These are phyloP conservation scores for Penicillium coprophilum DNA, from an alignment of 495 filamentous ascomycete genomes.

Conservation along the genomic window DNA sequence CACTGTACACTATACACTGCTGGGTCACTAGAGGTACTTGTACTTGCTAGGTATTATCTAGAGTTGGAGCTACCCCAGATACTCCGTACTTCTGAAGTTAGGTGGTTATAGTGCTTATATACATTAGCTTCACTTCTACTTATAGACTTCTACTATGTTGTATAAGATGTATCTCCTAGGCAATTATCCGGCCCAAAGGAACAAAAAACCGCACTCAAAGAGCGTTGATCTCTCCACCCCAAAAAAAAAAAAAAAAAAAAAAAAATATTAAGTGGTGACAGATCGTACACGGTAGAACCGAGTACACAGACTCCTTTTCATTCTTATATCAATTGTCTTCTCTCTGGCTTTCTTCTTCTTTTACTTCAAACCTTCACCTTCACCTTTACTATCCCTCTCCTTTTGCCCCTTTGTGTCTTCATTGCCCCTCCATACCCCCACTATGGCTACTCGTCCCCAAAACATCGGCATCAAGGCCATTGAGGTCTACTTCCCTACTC, in stretches of 20 bases:
- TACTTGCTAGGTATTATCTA: too few species aligned
- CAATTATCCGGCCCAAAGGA: slow-evolving; percentile 11
- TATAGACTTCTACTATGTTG: too few species aligned
- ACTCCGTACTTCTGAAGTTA: too few species aligned
- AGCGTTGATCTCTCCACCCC: slow-evolving; percentile 9
- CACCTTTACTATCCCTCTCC: slow-evolving; percentile 5
- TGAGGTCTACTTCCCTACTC: slow-evolving; percentile 96
- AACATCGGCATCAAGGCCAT: slow-evolving; percentile 99
- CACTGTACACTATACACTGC: too few species aligned
- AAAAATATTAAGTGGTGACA: slow-evolving; percentile 28
- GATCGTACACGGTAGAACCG: slow-evolving; percentile 38
- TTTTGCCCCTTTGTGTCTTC: not conserved
- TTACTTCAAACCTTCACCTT: not conserved
- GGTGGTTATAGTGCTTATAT: too few species aligned
- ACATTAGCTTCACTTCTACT: not conserved
- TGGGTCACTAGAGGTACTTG: too few species aligned
- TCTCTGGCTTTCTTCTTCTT: slow-evolving; percentile 5
- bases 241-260: slow-evolving; percentile 9
- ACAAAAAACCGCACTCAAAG: not conserved
- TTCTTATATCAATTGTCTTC: slow-evolving; percentile 1
- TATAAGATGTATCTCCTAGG: not conserved
- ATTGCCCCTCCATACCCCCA: slow-evolving; percentile 35
- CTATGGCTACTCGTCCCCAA: slow-evolving; percentile 84
- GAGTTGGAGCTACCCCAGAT: too few species aligned
- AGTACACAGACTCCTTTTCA: slow-evolving; percentile 28